These are phyloP conservation scores for Didymella glomerata DNA, from an alignment of 2,329 filamentous ascomycete species.

Conservation along the genomic window DNA sequence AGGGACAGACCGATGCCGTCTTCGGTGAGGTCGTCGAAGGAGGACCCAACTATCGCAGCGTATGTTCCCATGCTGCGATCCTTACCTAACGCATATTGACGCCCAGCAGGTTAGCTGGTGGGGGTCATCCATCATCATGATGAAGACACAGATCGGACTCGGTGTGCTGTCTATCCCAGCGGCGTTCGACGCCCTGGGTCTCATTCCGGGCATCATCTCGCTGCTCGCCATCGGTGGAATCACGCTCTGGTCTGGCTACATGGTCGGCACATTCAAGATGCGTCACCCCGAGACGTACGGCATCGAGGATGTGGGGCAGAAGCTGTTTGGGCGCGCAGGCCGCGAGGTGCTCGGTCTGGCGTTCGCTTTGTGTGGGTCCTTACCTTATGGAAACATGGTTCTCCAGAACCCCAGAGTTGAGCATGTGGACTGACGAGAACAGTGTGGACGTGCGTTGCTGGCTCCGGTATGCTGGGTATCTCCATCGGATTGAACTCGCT, in stretches of 20 bases:
- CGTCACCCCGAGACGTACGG: conserved; percentile 63
- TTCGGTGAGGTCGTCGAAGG: conserved; percentile 25
- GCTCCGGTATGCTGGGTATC: conserved; percentile 66
- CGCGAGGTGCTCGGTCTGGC: conserved; percentile 54
- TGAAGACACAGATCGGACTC: conserved; percentile 38
- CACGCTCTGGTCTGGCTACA: conserved; percentile 59
- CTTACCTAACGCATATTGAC: conserved; percentile 1
- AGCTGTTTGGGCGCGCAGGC: conserved; percentile 62
- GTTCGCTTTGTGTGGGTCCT: conserved; percentile 46
- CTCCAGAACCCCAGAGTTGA: conserved; percentile 7
- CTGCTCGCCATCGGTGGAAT: conserved; percentile 52
- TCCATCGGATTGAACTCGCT: conserved; percentile 68
- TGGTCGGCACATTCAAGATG: conserved; percentile 61
- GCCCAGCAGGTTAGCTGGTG: conserved; percentile 28
- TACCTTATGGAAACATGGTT: conserved; percentile 46
- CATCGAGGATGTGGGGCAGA: conserved; percentile 63
- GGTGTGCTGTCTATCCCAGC: conserved; percentile 58
- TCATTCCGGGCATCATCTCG: conserved; percentile 58
- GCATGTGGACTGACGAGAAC: conserved; percentile 39
- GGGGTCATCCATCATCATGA: conserved; percentile 31
- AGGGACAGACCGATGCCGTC: conserved; percentile 23
- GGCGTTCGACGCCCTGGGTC: conserved; percentile 56
- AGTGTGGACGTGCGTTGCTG: conserved; percentile 42
- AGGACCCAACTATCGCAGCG: conserved; percentile 23
- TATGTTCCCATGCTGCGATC: conserved; percentile 6